Conservation (phyloP, 768 basidiomycete genomes). For the Leccinum variicolor region DNA sequence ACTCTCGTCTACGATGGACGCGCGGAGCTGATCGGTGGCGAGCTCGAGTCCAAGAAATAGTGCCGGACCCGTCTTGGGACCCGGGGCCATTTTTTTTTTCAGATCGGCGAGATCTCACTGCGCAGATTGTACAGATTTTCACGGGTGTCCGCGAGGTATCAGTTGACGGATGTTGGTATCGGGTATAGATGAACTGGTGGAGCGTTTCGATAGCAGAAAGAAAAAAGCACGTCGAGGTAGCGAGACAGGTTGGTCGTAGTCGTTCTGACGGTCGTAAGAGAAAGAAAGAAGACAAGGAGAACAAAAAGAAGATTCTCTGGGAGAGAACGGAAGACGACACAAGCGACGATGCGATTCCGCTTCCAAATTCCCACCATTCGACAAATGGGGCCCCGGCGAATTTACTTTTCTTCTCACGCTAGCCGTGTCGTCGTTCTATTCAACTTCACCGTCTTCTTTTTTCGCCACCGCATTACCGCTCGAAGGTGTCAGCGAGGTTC, state of each 20-base stretch:
- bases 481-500: too few species aligned
- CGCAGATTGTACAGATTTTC: slow-evolving; percentile 4
- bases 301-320: slow-evolving; percentile 2
- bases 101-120: slow-evolving; percentile 5
- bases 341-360: slow-evolving; percentile 13
- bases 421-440: slow-evolving; percentile 48
- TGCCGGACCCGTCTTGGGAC: slow-evolving; percentile 40
- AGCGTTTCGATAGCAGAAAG: slow-evolving; percentile 9
- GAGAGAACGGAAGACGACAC: slow-evolving; percentile 6
- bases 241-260: slow-evolving; percentile 10
- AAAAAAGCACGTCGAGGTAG: slow-evolving; percentile 3
- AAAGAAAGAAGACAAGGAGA: slow-evolving; percentile 11
- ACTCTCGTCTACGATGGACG: slow-evolving; percentile 78
- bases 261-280: slow-evolving; percentile 28
- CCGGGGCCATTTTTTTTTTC: slow-evolving; percentile 27
- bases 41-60: slow-evolving; percentile 87
- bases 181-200: slow-evolving; percentile 23
- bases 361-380: slow-evolving; percentile 14
- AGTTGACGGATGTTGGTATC: slow-evolving; percentile 26
- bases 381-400: slow-evolving; percentile 12
- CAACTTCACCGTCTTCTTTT: not conserved
- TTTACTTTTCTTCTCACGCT: slow-evolving; percentile 29
- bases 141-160: slow-evolving; percentile 10
- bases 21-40: slow-evolving; percentile 78
- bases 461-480: not conserved